Percentiles rank a stretch among this genome's conserved stretches.
phyloP scores from a whole-genome alignment of 352 stramenopile genomes.

The Discostella stelligera region DNA sequence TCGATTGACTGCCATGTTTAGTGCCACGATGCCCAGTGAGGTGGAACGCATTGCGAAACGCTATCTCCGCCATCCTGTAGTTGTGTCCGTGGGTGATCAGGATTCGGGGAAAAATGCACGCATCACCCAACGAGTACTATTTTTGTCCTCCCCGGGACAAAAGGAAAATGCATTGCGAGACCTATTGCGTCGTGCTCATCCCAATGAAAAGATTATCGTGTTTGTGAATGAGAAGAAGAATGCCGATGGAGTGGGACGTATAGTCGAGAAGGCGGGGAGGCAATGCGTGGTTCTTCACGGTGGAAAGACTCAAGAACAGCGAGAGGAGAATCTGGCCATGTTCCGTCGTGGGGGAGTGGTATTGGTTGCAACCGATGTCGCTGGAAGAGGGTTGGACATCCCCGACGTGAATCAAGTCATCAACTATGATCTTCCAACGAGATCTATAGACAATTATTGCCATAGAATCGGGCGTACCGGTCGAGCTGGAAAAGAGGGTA shows the following conservation, averaged over 20 bases:
- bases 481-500: conserved; percentile 94
- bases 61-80: conserved; percentile 94
- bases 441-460: conserved; percentile 97
- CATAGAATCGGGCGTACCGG: conserved; percentile 98
- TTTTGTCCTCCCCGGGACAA: conserved; percentile 87
- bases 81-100: conserved; percentile 97
- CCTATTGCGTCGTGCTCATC: conserved; percentile 81
- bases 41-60: conserved; percentile 96
- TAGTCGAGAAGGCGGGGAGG: conserved; percentile 89
- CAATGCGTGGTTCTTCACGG: conserved; percentile 93
- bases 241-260: conserved; percentile 92
- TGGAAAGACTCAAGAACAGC: conserved; percentile 93
- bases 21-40: conserved; percentile 96
- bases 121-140: conserved; percentile 95
- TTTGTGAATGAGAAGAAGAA: conserved; percentile 99
- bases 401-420: conserved; percentile 97
- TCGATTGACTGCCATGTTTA: conserved; percentile 94
- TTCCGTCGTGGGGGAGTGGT: conserved; percentile 73
- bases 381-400: conserved; percentile 96
- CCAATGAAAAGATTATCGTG: conserved; percentile 96
- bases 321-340: conserved; percentile 81
- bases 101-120: conserved; percentile 97
- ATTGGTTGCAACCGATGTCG: conserved; percentile 92
- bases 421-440: conserved; percentile 96
- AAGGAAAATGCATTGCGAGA: conserved; percentile 90